phyloP scores from a whole-genome alignment of 73 alveolate genomes.

The Paramecium sonneborni region DNA sequence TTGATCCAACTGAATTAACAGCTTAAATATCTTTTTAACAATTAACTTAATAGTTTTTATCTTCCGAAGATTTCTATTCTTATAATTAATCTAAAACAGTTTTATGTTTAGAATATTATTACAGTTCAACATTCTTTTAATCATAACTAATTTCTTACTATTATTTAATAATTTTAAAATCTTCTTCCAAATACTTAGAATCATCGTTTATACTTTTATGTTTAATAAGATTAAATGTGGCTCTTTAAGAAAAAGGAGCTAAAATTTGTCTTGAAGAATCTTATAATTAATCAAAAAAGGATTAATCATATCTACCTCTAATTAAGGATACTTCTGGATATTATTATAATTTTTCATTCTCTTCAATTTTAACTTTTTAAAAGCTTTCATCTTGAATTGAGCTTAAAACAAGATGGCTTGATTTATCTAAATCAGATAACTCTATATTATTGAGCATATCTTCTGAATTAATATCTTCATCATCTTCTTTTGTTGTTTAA shows the following conservation, averaged over 20 bases:
- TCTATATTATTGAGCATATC: neutral
- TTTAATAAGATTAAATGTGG: neutral
- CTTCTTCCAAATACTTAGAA: conserved; percentile 22
- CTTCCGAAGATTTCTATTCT: neutral
- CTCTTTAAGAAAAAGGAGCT: neutral
- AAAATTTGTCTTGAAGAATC: neutral
- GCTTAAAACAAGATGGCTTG: neutral
- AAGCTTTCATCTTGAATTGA: neutral
- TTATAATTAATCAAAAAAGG: neutral
- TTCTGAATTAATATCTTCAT: neutral
- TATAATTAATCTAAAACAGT: neutral
- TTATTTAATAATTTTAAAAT: neutral
- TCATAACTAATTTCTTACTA: neutral
- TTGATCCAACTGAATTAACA: neutral
- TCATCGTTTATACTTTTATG: conserved; percentile 15
- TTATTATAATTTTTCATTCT: neutral
- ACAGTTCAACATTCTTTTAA: neutral
- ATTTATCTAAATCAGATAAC: neutral
- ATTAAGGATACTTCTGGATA: neutral
- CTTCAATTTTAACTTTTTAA: neutral
- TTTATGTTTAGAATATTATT: neutral
- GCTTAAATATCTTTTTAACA: neutral
- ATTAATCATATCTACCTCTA: neutral
- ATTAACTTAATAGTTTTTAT: neutral
- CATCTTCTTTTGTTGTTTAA: neutral